Base-by-base conservation (phyloP, 768 basidiomycete species). In the Podaxis sp. region DNA sequence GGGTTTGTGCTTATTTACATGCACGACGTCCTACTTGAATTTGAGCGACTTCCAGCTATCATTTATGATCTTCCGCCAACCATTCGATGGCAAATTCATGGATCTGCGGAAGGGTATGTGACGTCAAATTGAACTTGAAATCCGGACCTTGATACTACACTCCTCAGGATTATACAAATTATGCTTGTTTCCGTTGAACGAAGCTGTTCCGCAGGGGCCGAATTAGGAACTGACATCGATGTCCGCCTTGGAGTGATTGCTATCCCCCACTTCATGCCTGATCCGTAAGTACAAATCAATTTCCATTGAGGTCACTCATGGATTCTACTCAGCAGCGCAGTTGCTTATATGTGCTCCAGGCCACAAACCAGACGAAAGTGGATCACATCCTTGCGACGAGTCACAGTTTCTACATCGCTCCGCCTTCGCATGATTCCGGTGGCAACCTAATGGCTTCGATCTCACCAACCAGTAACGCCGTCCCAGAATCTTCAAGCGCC, bases 271-370 rank as follows among this genome's bases (percentile, higher is more conserved):
- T 17, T 50, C 17, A 2, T 12, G 1, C 12, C 24, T 51, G 46
- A 38, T 22, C 57, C 57, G 57, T 59, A 27, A 38, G 57, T 24
- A 15, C 8, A 37, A 22, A n/a, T 24, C 13, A 29, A 9, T 17
- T 25, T 25, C 9, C 19, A 15, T 15, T 5, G 5, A 15, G 47
- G 38, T 19, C 33, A 40, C 49, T 51, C 47, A 59, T 43, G 49
- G 36, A 50, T 57, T 47, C 43, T 49, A 59, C 47, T 5, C 19
- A 8, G 43, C 46, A 59, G 57, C 22, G 11, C 33, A 59, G 57
- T n/a, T 47, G 57, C 17, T 15, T 51, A 25, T 59, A 59, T n/a
- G 6, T 50, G n/a, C n/a, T 59, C 12, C 29, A 37, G 2, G 46
- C 49, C 8, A 25, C 25, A 19, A 59, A 37, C 19, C 47, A 38